Base-by-base conservation (phyloP, 306 rosid species). In the Vigna reflexopilosa region DNA sequence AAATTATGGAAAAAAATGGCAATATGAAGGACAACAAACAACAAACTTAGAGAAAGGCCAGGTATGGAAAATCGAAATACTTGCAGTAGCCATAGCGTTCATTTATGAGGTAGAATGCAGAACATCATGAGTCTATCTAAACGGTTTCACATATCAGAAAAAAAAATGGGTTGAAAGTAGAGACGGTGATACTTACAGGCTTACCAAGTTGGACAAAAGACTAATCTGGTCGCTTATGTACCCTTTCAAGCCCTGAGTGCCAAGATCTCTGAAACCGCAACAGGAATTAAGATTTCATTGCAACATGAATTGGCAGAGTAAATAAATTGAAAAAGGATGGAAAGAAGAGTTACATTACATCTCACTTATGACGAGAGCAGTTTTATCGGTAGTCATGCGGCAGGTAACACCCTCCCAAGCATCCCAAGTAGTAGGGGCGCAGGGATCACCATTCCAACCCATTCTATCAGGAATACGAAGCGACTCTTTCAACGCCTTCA, bases 361-460 rank as follows among this genome's bases (percentile, higher is more conserved):
- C 81, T 88, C 86, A 81, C 90, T 88, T 16, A 95, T 90, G 67
- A 91, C 85, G 0, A 93, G 96, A 63, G 91, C 81, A 19, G 90
- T 81, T 73, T 62, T 87, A n/a, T 93, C 63, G 61, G 83, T 79
- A 86, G 81, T 79, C 80, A 83, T 83, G 12, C 81, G 97, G 78
- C 99, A 95, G 20, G 96, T 91, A 80, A 93, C 97, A 73, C 99
- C 99, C 71, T 95, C 99, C 99, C 99, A 95, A 28, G 99, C 97
- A 88, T 93, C 98, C 99, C 97, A 95, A 51, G 65, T 73, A 51
- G 92, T 91, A 55, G 99, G 98, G 73, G 96, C 99, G 90, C 99
- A 95, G 19, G 99, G 99, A 84, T 95, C 99, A 10, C 99, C 99
- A 73, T 95, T 95, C 99, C 99, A 95, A 42, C 99, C 99, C 99